Base-by-base conservation (phyloP, 768 basidiomycete species). In the Kwoniella bestiolae region DNA sequence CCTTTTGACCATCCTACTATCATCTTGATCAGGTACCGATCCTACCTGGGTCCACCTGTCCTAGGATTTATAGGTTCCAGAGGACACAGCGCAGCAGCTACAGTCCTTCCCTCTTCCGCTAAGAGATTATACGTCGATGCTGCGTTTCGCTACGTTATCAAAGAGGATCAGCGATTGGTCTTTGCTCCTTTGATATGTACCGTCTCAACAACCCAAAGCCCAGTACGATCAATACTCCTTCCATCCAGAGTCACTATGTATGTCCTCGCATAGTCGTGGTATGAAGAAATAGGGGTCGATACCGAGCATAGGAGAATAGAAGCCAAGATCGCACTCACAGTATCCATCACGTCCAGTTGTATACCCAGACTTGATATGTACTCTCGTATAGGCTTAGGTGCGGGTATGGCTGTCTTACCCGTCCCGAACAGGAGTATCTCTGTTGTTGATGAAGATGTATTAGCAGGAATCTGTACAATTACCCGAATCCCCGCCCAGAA, bases 41-140 rank as follows among this genome's bases (percentile, higher is more conserved):
- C 23, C 34, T 41, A 59, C 55, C 70, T 59, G 7, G 63, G 23
- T 32, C 45, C 53, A 5, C 66, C 66, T 23, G 70, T 71, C 29
- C 56, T 51, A n/a, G 70, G 70, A 60, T 71, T 63, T 4, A 71
- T 59, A 12, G 66, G 59, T 25, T 46, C 60, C n/a, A 70, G 34
- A 4, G 64, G 64, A 63, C 68, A 70, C 8, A 70, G 81, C 2
- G 94, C 94, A 14, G 91, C 94, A 44, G 93, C 91, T 12, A 97
- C 92, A 26, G 90, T 88, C 57, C 95, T 85, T 6, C 95, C 95
- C 82, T 99, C 95, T 79, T 99, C 95, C 0, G 90, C 82, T 50
- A 99, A 85, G 25, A 99, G 79, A 80, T 99, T 97, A 81, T 94
- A 99, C 0, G 95, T 97, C 28, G 94, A 90, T 73, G 92, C 94